These are phyloP conservation scores for Lenwebbia sp. DNA, from an alignment of 345 rosid genomes.

Conservation along the genomic window DNA sequence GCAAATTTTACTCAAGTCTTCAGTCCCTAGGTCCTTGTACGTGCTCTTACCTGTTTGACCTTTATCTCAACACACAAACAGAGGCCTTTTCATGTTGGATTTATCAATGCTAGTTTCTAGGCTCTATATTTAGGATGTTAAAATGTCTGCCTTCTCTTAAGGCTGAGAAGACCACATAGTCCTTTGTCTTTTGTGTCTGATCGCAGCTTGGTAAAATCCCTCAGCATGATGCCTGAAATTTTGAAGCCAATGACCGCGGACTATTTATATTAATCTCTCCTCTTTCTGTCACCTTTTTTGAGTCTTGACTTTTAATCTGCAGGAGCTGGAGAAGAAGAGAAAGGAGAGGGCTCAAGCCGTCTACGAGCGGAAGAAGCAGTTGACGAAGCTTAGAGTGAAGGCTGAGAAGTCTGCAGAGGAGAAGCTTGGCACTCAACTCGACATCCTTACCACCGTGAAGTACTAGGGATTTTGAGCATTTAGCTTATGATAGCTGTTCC, in stretches of 20 bases:
- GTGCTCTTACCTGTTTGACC: not conserved
- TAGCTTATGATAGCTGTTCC: not conserved
- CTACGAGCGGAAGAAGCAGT: conserved; percentile 74
- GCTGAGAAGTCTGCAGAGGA: conserved; percentile 72
- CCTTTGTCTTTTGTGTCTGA: not conserved
- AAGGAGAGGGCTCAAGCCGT: conserved; percentile 58
- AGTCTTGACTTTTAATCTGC: not conserved
- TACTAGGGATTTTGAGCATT: conserved; percentile 11
- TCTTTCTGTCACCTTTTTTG: not conserved
- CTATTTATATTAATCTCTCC: not conserved
- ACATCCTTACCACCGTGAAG: conserved; percentile 48
- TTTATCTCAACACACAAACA: not conserved
- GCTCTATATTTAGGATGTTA: not conserved
- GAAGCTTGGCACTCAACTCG: conserved; percentile 65
- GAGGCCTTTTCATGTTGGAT: not conserved
- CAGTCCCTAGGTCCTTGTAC: not conserved
- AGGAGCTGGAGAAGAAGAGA: conserved; percentile 83
- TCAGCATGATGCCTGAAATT: not conserved
- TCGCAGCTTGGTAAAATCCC: not conserved
- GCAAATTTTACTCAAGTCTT: not conserved
- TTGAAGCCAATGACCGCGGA: not conserved
- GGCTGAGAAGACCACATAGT: not conserved
- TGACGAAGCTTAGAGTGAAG: conserved; percentile 60
- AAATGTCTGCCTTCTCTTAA: not conserved
- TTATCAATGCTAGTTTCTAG: not conserved